These are phyloP conservation scores for Boletus rubroflammeus DNA, from an alignment of 768 basidiomycete genomes.

Conservation along the genomic window DNA sequence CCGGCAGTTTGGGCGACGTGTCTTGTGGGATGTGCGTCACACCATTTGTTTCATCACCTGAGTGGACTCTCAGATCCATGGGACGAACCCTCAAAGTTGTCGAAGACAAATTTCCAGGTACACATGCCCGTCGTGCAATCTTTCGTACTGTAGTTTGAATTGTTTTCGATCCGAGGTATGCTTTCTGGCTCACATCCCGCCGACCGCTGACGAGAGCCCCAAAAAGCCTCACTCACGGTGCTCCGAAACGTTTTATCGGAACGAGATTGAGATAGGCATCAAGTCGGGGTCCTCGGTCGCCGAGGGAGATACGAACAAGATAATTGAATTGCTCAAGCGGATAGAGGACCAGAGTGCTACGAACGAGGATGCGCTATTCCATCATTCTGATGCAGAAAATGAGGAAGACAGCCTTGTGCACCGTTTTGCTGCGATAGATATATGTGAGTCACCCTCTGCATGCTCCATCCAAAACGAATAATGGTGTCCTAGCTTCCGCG, in stretches of 20 bases:
- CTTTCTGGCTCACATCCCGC: neutral
- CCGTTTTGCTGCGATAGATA: slow-evolving; percentile 54
- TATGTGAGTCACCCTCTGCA: slow-evolving; percentile 44
- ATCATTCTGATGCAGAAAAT: slow-evolving; percentile 36
- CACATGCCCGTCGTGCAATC: slow-evolving; percentile 78
- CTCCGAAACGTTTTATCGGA: slow-evolving; percentile 79
- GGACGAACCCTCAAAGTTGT: slow-evolving; percentile 47
- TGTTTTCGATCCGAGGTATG: slow-evolving; percentile 76
- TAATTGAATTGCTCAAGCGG: slow-evolving; percentile 66
- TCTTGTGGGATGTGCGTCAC: slow-evolving; percentile 46
- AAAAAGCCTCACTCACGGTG: slow-evolving; percentile 60
- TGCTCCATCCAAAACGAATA: neutral
- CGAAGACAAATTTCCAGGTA: slow-evolving; percentile 73
- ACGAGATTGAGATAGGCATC: slow-evolving; percentile 66
- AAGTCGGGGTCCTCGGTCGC: slow-evolving; percentile 51
- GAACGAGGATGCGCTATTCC: slow-evolving; percentile 33
- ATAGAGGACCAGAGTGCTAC: slow-evolving; percentile 61
- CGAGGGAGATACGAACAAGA: slow-evolving; percentile 54
- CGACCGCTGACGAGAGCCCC: neutral
- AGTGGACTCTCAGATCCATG: neutral
- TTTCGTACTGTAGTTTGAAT: slow-evolving; percentile 72
- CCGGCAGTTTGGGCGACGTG: slow-evolving; percentile 4
- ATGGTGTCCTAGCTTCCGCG: slow-evolving; percentile 42
- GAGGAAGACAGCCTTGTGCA: slow-evolving; percentile 43
- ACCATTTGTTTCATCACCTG: neutral